Evolutionary conservation across 1,284 basidiomycete species (phyloP).

Genomic region (Hemileia vastatrix): DNA sequence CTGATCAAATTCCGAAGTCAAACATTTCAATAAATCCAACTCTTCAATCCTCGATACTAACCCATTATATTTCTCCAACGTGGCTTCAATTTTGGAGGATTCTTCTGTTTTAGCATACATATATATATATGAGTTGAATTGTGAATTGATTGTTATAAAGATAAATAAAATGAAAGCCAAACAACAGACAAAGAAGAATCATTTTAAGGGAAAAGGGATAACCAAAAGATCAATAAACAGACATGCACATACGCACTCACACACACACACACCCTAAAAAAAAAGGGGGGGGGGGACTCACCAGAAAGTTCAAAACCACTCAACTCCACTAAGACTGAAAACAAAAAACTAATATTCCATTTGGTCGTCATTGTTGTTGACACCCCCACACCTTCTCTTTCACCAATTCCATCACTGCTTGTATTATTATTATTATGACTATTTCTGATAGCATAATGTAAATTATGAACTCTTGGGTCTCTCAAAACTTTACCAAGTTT

Average conservation of each 20-base stretch:
- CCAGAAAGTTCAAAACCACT: conserved; percentile 9
- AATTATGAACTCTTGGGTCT: background rate
- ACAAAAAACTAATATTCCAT: background rate
- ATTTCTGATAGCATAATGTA: background rate
- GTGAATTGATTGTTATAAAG: background rate
- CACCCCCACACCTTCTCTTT: no score
- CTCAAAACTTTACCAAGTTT: background rate
- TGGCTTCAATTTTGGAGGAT: background rate
- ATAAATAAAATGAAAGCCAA: background rate
- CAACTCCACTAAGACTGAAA: no score
- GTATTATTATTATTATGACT: background rate
- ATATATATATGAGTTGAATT: background rate
- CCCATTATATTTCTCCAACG: conserved; percentile 4
- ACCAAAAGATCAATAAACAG: background rate
- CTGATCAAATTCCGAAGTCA: conserved; percentile 9
- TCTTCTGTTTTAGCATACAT: background rate
- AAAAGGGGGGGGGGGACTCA: background rate
- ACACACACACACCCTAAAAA: background rate
- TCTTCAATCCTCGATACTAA: conserved; percentile 1
- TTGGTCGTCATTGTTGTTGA: no score
- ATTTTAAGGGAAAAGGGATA: background rate
- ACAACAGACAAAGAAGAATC: background rate
- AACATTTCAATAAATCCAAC: background rate
- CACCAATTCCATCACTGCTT: no score
- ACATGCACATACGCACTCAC: background rate